A percentile compares a stretch with the other conserved stretches of the same genome.
phyloP scores from a whole-genome alignment of 1,139 yeast species.

The Candida sp. region DNA sequence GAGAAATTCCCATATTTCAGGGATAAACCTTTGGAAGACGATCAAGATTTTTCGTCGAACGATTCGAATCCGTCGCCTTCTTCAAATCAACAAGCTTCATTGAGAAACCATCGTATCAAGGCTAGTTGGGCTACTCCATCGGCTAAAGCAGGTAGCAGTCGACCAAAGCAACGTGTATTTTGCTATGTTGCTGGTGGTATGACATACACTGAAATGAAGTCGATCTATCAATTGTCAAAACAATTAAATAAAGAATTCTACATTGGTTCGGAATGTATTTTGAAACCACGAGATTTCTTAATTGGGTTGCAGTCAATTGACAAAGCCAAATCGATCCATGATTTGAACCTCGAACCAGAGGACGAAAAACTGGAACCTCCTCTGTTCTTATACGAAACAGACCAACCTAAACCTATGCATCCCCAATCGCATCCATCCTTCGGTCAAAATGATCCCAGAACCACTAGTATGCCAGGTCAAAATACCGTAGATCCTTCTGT shows the following conservation, averaged over 20 bases:
- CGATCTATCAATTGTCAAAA: slow-evolving; percentile 68
- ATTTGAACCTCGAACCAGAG: slow-evolving; percentile 30
- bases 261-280: slow-evolving; percentile 77
- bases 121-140: slow-evolving; percentile 78
- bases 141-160: slow-evolving; percentile 20
- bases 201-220: slow-evolving; percentile 77
- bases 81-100: slow-evolving; percentile 25
- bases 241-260: slow-evolving; percentile 69
- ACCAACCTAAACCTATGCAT: slow-evolving; percentile 4
- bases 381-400: slow-evolving; percentile 26
- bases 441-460: slow-evolving; percentile 3
- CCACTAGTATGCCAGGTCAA: slow-evolving; percentile 8
- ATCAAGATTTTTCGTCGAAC: slow-evolving; percentile 33
- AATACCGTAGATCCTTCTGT: slow-evolving; percentile 14
- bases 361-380: slow-evolving; percentile 30
- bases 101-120: slow-evolving; percentile 71
- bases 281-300: slow-evolving; percentile 59
- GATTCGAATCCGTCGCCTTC: slow-evolving; percentile 10
- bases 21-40: slow-evolving; percentile 69
- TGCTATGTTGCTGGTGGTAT: slow-evolving; percentile 89
- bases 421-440: neutral
- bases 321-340: slow-evolving; percentile 25
- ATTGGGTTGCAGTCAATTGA: slow-evolving; percentile 45
- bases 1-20: slow-evolving; percentile 70
- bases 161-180: slow-evolving; percentile 69